Percentiles rank a stretch among this genome's conserved stretches.
phyloP scores from a whole-genome alignment of 306 rosid species.

The Acacia melanoxylon region DNA sequence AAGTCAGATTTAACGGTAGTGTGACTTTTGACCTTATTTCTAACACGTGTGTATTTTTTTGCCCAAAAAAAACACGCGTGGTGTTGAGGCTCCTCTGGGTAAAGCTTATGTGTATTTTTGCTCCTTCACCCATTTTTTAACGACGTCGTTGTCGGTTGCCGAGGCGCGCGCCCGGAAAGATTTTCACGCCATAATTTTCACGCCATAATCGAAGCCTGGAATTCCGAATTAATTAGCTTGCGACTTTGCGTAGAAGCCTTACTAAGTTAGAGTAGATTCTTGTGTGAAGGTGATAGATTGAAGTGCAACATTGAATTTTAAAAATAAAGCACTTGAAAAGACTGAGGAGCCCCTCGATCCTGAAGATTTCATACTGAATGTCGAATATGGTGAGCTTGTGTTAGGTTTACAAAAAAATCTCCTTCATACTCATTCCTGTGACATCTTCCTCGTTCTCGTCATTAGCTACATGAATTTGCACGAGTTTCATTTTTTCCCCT shows the following conservation, averaged over 20 bases:
- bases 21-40: too few species aligned
- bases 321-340: not conserved
- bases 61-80: too few species aligned
- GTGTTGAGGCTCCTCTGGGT: too few species aligned
- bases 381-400: slow-evolving; percentile 29
- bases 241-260: not conserved
- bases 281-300: not conserved
- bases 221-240: slow-evolving; percentile 22
- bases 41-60: too few species aligned
- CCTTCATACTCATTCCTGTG: not conserved
- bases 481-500: not conserved
- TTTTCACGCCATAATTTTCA: not conserved
- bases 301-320: not conserved
- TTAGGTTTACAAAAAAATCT: not conserved
- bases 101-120: too few species aligned
- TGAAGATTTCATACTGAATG: slow-evolving; percentile 14
- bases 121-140: too few species aligned
- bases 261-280: not conserved
- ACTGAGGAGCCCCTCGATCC: not conserved
- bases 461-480: slow-evolving; percentile 22
- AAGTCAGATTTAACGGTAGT: too few species aligned
- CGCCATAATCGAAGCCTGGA: slow-evolving; percentile 20
- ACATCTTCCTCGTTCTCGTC: slow-evolving; percentile 1
- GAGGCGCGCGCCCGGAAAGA: slow-evolving; percentile 26
- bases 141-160: slow-evolving; percentile 35